phyloP scores from a whole-genome alignment of 139 green algal genomes.

The Micromonas pusilla region DNA sequence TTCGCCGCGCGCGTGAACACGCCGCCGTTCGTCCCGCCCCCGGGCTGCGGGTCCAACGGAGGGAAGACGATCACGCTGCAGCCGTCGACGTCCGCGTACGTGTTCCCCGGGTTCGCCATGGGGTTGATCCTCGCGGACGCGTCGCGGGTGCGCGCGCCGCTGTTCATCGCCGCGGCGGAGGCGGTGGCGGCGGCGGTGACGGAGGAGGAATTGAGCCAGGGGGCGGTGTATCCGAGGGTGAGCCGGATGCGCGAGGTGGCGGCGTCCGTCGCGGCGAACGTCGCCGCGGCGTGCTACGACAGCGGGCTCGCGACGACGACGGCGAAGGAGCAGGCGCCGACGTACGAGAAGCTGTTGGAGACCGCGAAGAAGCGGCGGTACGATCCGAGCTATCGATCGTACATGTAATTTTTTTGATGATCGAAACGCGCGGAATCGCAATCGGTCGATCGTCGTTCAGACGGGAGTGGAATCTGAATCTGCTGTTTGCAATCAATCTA shows the following conservation, averaged over 20 bases:
- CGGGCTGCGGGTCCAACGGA: conserved; percentile 33
- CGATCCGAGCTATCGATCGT: neutral
- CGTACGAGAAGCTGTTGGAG: neutral
- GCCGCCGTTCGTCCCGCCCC: conserved; percentile 49
- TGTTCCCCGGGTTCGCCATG: conserved; percentile 55
- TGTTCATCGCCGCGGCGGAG: conserved; percentile 60
- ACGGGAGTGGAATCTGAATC: too few species aligned
- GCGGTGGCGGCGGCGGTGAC: conserved; percentile 8
- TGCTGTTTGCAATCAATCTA: too few species aligned
- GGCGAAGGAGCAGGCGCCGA: neutral
- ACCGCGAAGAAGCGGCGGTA: neutral
- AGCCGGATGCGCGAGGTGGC: neutral
- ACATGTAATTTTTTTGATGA: neutral
- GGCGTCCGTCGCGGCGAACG: neutral
- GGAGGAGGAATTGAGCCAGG: neutral
- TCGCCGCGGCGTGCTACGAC: neutral
- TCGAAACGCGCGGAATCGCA: neutral
- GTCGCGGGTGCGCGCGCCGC: conserved; percentile 42
- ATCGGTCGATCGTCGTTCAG: conserved; percentile 3
- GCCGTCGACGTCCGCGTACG: conserved; percentile 53
- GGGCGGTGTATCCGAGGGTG: neutral
- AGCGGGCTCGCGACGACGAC: neutral
- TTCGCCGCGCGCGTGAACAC: conserved; percentile 56
- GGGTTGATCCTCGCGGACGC: conserved; percentile 41
- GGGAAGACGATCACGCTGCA: conserved; percentile 47